Percentiles rank a stretch among this genome's conserved stretches.
Conservation (phyloP, 129 eudicot genomes). For the Calendula officinalis region DNA sequence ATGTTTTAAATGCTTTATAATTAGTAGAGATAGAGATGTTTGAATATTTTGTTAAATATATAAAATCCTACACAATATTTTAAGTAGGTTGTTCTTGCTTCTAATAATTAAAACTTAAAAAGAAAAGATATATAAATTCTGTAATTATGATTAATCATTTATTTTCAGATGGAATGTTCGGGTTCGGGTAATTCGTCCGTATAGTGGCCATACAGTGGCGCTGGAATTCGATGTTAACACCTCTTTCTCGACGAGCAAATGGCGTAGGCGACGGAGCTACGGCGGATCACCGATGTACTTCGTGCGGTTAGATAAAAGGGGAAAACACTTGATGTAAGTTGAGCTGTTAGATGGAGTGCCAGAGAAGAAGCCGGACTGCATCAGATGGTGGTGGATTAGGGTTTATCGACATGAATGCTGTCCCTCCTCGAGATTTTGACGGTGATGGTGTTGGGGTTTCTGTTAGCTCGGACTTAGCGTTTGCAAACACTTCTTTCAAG, state of each 20-base stretch:
- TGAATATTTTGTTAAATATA: too few relatives aligned
- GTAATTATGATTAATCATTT: too few relatives aligned
- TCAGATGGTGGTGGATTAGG: conserved; percentile 21
- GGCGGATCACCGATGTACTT: conserved; percentile 16
- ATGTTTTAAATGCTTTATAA: too few relatives aligned
- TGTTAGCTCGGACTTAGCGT: conserved; percentile 9
- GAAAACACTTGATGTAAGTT: conserved; percentile 8
- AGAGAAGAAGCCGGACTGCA: conserved; percentile 16
- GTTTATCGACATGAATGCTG: conserved; percentile 30
- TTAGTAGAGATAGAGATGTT: too few relatives aligned
- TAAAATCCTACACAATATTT: too few relatives aligned
- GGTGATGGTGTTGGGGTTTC: conserved; percentile 22
- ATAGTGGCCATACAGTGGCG: conserved; percentile 5
- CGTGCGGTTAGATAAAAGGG: conserved; percentile 14
- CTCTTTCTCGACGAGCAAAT: conserved; percentile 32
- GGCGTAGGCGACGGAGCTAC: conserved; percentile 1
- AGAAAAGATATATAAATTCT: too few relatives aligned
- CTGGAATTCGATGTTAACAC: conserved; percentile 44
- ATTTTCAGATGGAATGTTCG: neutral
- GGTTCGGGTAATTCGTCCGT: conserved; percentile 16
- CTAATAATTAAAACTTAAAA: too few relatives aligned
- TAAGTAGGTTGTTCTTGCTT: too few relatives aligned
- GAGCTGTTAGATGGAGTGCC: conserved; percentile 33
- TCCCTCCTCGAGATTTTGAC: conserved; percentile 20
- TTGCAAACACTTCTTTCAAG: neutral